Evolutionary conservation across 148 eudicot genomes (phyloP).

Genomic region (Vaccinium myrtillus): DNA sequence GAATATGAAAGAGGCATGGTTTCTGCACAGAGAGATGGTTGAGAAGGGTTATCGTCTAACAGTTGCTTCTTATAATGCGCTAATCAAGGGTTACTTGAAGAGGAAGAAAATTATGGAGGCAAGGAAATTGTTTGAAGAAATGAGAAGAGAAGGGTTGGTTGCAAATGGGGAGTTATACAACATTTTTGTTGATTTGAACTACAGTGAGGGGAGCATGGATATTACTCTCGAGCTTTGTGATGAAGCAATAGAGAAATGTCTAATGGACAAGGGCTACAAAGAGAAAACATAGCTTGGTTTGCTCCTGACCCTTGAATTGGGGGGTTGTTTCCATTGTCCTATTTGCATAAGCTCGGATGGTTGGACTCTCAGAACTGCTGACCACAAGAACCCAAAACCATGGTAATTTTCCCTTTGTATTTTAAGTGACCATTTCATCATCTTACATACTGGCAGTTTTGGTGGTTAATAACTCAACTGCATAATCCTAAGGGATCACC

Average conservation of each 20-base stretch:
- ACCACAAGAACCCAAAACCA: background rate
- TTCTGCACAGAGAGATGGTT: conserved; percentile 72
- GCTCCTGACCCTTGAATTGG: background rate
- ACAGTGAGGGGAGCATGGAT: conserved; percentile 60
- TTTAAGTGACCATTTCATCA: background rate
- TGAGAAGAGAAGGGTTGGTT: conserved; percentile 59
- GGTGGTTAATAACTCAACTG: background rate
- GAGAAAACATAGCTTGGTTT: conserved; percentile 21
- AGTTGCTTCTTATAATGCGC: conserved; percentile 56
- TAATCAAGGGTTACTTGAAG: conserved; percentile 74
- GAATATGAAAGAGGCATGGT: conserved; percentile 94
- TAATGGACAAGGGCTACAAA: conserved; percentile 32
- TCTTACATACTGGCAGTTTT: background rate
- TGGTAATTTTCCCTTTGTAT: conserved; percentile 12
- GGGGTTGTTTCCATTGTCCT: background rate
- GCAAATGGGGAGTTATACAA: conserved; percentile 55
- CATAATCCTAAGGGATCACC: background rate
- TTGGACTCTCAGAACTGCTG: background rate
- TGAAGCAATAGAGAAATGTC: conserved; percentile 55
- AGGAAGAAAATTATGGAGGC: conserved; percentile 79
- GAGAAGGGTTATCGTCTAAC: conserved; percentile 64
- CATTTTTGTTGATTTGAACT: conserved; percentile 60
- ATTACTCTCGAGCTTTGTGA: conserved; percentile 72
- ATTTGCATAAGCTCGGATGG: conserved; percentile 1
- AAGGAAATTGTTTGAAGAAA: conserved; percentile 68